phyloP scores from a whole-genome alignment of 306 rosid species.

The Corylus americana region DNA sequence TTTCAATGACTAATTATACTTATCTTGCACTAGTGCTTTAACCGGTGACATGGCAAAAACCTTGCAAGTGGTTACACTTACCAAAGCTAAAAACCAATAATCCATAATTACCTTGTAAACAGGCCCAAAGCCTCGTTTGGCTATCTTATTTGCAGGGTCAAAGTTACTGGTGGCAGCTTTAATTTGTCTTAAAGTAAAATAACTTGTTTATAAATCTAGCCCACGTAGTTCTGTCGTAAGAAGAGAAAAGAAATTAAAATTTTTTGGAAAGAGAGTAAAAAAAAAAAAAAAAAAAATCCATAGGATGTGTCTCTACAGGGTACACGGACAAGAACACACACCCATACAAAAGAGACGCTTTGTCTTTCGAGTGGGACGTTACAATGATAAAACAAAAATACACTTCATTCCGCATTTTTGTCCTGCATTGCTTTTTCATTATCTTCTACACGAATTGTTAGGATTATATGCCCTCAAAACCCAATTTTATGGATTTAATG shows the following conservation, averaged over 20 bases:
- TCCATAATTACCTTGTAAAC: conserved; percentile 59
- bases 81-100: background rate
- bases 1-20: background rate
- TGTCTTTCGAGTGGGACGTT: background rate
- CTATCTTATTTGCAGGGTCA: conserved; percentile 58
- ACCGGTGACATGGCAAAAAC: background rate
- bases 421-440: background rate
- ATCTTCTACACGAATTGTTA: background rate
- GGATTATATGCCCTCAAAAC: too few relatives aligned
- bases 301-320: background rate
- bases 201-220: conserved; percentile 53
- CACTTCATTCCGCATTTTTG: background rate
- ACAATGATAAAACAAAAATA: background rate
- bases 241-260: conserved; percentile 4
- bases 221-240: conserved; percentile 48
- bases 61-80: conserved; percentile 5
- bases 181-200: conserved; percentile 60
- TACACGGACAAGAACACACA: background rate
- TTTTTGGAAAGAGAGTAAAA: background rate
- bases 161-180: conserved; percentile 63
- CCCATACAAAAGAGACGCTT: background rate
- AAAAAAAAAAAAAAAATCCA: background rate
- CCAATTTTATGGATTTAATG: too few relatives aligned
- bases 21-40: background rate
- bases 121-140: conserved; percentile 82